Evolutionary conservation across 2,329 filamentous ascomycete genomes (phyloP), one percentile per base, ranked within the genome.

Genomic region (Botrytis sinoallii): DNA sequence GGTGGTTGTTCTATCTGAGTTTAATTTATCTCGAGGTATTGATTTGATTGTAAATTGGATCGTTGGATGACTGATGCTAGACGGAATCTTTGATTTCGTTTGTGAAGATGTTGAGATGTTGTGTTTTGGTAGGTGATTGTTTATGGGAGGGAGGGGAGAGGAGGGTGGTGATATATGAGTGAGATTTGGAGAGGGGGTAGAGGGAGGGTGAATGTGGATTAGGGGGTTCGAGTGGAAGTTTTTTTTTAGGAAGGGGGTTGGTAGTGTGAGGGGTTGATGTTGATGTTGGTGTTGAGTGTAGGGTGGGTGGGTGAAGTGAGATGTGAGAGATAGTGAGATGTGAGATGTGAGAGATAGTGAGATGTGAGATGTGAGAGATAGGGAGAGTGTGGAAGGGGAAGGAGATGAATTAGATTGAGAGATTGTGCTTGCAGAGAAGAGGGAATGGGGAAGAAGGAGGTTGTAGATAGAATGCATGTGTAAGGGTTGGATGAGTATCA

Each of bases 381-480:
- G 20, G 42, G 42, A 14, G 38, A 40, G 38, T 12, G 40, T 42
- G 40, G 40, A 42, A 6, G 7, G 20, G 20, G 46, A n/a, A 52
- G 22, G 46, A 14, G 25, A n/a, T 55, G 25, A 8, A 2, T 6
- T 14, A 55, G 10, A 55, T 6, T 55, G 48, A 25, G 25, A 3
- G 2, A 16, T n/a, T 55, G 25, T 2, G 25, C 25, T 55, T 55
- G 12, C 4, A 52, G 22, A n/a, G 10, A 52, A 14, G 5, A 55
- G 48, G 10, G 1, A 52, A 25, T 0, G 12, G 4, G 12, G 5
- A n/a, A n/a, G 12, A 25, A 14, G 12, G 5, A 55, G 12, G 1
- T n/a, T 55, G 9, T n/a, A 6, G 12, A n/a, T 55, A 14, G 3
- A n/a, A 25, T 14, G 22, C 3, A 6, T n/a, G 14, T 52, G 22